Base-by-base conservation (phyloP, 192 early-diverging fungal genomes). In the Podila horticola region DNA sequence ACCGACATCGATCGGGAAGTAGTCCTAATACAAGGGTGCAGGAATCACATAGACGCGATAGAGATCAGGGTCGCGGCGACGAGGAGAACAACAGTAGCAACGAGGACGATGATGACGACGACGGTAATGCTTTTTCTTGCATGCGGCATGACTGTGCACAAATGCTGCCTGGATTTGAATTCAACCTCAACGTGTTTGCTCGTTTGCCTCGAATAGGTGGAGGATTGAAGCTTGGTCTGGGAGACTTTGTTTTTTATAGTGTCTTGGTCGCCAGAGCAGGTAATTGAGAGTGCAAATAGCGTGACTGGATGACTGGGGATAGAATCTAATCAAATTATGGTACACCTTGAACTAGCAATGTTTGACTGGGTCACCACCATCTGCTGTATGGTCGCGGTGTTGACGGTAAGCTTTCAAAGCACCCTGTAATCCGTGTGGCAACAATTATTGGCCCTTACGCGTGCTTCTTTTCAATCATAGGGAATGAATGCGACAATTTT, bases 171-270 rank as follows among this genome's bases (percentile, higher is more conserved):
- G 15, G 11, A 9, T 41, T 19, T 60, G 12, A 20, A 26, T 36
- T 31, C 19, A 33, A 15, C 66, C 58, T 45, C 15, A 45, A 4
- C 41, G 22, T 61, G 45, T 5, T 62, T 50, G 0, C 9, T 36
- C 34, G 34, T 36, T 50, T n/a, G 31, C 22, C 50, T 58, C 34
- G 19, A 24, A 87, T 91, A 72, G 67, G 88, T 59, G 86, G 87
- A 26, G 95, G 95, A 38, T 67, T 96, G 49, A 96, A 96, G 72
- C 73, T 96, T n/a, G 95, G 95, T 11, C 71, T 96, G 34, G 95
- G 95, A 29, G 95, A 96, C 71, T 96, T 96, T 88, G 95, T 96
- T 8, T 96, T 96, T 74, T 96, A 96, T 65, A 92, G 90, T 71
- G 94, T 96, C 10, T 74, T 96, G 64, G 87, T 94, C 34, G 90